phyloP scores from a whole-genome alignment of 2,329 filamentous ascomycete genomes.

The Biscogniauxia sp. region DNA sequence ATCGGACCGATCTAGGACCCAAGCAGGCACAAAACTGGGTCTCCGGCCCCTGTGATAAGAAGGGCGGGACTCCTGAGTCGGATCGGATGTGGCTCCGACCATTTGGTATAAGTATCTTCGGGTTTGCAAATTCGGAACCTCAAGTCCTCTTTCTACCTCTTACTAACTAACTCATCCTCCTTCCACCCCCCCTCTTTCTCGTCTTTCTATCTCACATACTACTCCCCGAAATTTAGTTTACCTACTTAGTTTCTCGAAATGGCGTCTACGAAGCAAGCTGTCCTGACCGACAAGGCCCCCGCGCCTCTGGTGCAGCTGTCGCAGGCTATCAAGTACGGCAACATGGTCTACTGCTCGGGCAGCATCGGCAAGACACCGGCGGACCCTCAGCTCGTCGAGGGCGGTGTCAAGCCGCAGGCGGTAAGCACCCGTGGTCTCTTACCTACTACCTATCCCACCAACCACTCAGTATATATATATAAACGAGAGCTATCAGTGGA shows the following conservation, averaged over 20 bases:
- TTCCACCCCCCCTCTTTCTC: too few relatives aligned
- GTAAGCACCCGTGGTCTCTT: constrained; percentile 34
- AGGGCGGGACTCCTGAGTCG: background rate
- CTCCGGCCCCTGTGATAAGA: background rate
- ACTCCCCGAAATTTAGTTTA: too few relatives aligned
- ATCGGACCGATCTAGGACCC: background rate
- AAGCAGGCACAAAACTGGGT: background rate
- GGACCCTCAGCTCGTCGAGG: constrained; percentile 54
- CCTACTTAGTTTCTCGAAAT: constrained; percentile 4
- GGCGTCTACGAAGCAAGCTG: constrained; percentile 20
- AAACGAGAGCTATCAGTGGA: too few relatives aligned
- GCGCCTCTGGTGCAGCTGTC: constrained; percentile 55
- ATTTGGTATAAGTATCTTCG: background rate
- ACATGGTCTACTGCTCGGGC: constrained; percentile 70
- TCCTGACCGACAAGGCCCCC: constrained; percentile 48
- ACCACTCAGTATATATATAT: too few relatives aligned
- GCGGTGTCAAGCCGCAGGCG: constrained; percentile 51
- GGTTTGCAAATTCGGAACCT: background rate
- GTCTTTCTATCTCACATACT: too few relatives aligned
- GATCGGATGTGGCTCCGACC: background rate
- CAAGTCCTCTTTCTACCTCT: background rate
- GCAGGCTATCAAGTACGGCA: constrained; percentile 60
- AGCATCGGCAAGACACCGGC: constrained; percentile 55
- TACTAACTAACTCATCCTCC: too few relatives aligned
- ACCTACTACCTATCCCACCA: too few relatives aligned